Base-by-base conservation (phyloP, 352 stramenopile species). In the Phytophthora constricta region DNA sequence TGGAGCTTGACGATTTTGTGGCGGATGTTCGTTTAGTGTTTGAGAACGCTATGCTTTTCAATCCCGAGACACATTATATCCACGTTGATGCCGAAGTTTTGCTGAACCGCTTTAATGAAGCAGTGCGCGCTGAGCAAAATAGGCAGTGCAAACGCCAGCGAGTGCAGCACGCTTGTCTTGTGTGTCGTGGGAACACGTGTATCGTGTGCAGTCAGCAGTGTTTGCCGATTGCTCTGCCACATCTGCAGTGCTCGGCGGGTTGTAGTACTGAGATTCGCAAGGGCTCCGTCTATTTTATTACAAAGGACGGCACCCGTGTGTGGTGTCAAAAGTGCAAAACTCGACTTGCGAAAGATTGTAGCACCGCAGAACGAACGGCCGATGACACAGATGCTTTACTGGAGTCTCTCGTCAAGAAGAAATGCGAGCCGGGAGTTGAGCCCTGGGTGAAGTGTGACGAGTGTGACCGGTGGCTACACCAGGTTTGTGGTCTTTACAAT, bases 401-500 rank as follows among this genome's bases (percentile, higher is more conserved):
- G 27, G 63, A 70, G 17, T 62, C 69, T 41, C 60, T 96, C 19
- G 66, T 87, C 27, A 84, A 83, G 68, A 88, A 79, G 65, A 95
- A 95, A 52, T 82, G 61, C n/a, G 83, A 93, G 25, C 53, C 74
- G 28, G 72, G 72, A 28, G 84, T 90, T 4, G 88, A 96, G 70
- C 85, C 86, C 9, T 96, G 88, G 88, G 88, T 96, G 23, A 89
- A 90, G 51, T 96, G 88, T 62, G 66, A 62, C 19, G 78, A 82
- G 28, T 98, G 95, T 71, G 58, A 70, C 39, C 72, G 70, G 22
- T 96, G 89, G 83, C 76, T 98, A 37, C 95, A 98, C 60, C 83
- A 98, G 64, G 81, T 98, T 7, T 99, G 96, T 75, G 94, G 84
- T 2, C 80, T 99, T 25, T 97, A 96, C 77, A 98, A 98, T 62